A percentile compares a stretch with the other conserved stretches of the same genome.
phyloP scores from a whole-genome alignment of 1,139 yeast genomes.

The Cylindricascospora bacillispora region DNA sequence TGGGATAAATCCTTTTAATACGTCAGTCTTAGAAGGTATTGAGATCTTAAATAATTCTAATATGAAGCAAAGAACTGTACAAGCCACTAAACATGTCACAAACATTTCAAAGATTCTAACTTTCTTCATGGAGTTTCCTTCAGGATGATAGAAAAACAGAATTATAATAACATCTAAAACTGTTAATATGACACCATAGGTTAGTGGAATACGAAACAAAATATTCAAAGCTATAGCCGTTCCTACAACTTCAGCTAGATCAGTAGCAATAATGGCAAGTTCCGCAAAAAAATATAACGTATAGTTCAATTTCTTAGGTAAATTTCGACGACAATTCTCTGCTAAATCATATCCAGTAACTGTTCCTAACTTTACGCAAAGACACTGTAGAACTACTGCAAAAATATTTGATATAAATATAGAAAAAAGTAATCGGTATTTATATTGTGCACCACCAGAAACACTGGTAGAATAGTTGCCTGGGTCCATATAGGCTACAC shows the following conservation, averaged over 20 bases:
- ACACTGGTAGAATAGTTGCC: slow-evolving; percentile 95
- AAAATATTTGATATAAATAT: slow-evolving; percentile 71
- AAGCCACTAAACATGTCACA: slow-evolving; percentile 63
- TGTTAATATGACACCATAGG: slow-evolving; percentile 70
- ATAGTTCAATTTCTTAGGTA: slow-evolving; percentile 49
- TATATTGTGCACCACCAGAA: slow-evolving; percentile 81
- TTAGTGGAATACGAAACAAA: slow-evolving; percentile 60
- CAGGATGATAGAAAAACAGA: slow-evolving; percentile 78
- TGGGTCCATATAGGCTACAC: slow-evolving; percentile 96
- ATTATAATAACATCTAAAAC: slow-evolving; percentile 77
- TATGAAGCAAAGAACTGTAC: slow-evolving; percentile 76
- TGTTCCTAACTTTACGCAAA: slow-evolving; percentile 65
- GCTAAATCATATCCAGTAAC: slow-evolving; percentile 74
- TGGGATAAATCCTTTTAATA: slow-evolving; percentile 69
- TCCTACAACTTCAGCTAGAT: slow-evolving; percentile 79
- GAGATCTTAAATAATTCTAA: slow-evolving; percentile 62
- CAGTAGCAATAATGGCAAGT: slow-evolving; percentile 72
- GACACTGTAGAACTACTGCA: slow-evolving; percentile 74
- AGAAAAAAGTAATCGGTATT: slow-evolving; percentile 70
- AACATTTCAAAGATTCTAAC: slow-evolving; percentile 74
- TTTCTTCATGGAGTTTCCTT: slow-evolving; percentile 50
- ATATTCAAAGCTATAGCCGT: slow-evolving; percentile 79
- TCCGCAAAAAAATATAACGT: slow-evolving; percentile 59
- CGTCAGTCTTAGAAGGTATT: slow-evolving; percentile 41
- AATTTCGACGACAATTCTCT: slow-evolving; percentile 47